phyloP scores from a whole-genome alignment of 345 rosid genomes.

The Sisymbrium altissimum region DNA sequence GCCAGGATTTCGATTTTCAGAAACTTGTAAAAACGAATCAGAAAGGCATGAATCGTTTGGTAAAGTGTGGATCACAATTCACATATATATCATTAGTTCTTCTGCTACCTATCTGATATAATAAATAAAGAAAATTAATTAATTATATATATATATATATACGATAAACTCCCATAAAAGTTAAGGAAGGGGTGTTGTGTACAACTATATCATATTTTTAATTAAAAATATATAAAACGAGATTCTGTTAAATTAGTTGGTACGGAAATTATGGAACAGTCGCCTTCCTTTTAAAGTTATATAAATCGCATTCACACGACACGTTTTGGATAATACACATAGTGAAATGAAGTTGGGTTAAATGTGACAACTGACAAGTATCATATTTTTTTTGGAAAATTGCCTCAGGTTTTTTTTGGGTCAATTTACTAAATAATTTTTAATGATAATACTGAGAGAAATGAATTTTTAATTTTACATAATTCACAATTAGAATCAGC shows the following conservation, averaged over 20 bases:
- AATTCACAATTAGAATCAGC: neutral
- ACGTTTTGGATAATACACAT: neutral
- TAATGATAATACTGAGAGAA: neutral
- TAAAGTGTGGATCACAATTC: neutral
- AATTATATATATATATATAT: neutral
- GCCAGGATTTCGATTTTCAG: neutral
- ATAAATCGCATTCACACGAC: neutral
- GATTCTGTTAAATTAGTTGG: slow-evolving; percentile 34
- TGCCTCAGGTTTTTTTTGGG: too few species aligned
- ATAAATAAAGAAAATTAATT: neutral
- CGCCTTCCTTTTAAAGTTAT: neutral
- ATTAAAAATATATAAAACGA: neutral
- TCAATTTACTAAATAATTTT: too few species aligned
- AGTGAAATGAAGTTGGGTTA: neutral
- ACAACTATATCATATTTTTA: neutral
- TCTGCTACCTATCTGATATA: too few species aligned
- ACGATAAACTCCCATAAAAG: slow-evolving; percentile 10
- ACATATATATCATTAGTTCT: too few species aligned
- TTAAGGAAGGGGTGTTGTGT: slow-evolving; percentile 12
- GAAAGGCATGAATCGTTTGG: neutral
- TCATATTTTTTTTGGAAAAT: neutral
- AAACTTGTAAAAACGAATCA: neutral
- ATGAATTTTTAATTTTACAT: neutral
- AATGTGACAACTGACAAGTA: neutral
- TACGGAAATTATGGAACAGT: slow-evolving; percentile 13